Percentiles rank a stretch among this genome's conserved stretches.
Conservation (phyloP, 1,284 basidiomycete species). For the Trichosporon asahii region DNA sequence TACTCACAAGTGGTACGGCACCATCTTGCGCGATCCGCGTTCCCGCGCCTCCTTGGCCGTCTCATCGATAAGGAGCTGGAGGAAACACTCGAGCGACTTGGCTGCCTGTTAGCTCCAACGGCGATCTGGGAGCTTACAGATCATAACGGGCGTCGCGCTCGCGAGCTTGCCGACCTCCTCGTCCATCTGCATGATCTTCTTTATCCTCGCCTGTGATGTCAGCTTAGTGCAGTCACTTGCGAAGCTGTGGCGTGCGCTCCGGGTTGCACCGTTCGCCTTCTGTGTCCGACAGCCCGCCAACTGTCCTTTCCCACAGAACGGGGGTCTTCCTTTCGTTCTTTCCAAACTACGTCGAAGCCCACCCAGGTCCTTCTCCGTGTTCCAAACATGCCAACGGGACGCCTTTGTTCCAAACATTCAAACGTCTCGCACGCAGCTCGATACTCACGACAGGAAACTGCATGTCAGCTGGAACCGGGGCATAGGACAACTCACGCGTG, state of each 20-base stretch:
- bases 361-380: too few relatives aligned
- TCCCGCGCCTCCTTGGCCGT: constrained; percentile 75
- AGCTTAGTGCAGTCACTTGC: background rate
- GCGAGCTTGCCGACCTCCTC: constrained; percentile 99
- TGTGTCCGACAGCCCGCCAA: too few relatives aligned
- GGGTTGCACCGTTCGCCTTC: too few relatives aligned
- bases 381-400: too few relatives aligned
- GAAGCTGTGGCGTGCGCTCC: too few relatives aligned
- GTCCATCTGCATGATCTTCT: constrained; percentile 99
- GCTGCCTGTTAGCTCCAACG: constrained; percentile 57
- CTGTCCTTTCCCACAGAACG: background rate
- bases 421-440: background rate
- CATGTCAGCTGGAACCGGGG: constrained; percentile 19
- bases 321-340: too few relatives aligned
- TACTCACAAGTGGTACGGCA: constrained; percentile 87
- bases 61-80: constrained; percentile 80
- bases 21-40: constrained; percentile 83
- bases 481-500: constrained; percentile 30
- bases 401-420: background rate
- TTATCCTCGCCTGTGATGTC: constrained; percentile 73
- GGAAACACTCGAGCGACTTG: constrained; percentile 92
- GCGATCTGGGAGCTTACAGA: constrained; percentile 64
- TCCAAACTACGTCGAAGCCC: too few relatives aligned
- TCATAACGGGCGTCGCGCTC: constrained; percentile 92
- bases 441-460: constrained; percentile 46